Conservation (phyloP, 78 protist species). For the Speleostelium caveatum region DNA sequence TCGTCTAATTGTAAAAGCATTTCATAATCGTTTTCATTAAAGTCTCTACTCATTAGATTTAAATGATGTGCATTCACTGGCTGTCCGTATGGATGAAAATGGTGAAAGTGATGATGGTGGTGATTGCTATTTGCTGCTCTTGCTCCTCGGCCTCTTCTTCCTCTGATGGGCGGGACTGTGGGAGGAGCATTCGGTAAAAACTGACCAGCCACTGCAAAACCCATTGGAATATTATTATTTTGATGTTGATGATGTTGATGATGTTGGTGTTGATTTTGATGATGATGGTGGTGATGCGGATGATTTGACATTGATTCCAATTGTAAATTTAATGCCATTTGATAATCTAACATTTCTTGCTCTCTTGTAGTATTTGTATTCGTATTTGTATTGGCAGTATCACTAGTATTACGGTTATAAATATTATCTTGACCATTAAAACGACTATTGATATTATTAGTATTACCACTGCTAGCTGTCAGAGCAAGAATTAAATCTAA, state of each 20-base stretch:
- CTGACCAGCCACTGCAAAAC: background rate
- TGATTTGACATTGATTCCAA: background rate
- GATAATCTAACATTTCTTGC: background rate
- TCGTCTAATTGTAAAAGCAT: slow-evolving; percentile 42
- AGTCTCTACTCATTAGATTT: slow-evolving; percentile 50
- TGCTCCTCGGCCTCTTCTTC: slow-evolving; percentile 4
- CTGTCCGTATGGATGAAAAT: background rate
- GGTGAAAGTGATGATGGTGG: background rate
- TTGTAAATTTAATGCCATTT: slow-evolving; percentile 12
- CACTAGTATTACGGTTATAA: background rate
- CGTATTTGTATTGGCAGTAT: background rate
- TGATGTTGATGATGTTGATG: background rate
- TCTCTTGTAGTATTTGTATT: background rate
- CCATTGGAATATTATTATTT: background rate
- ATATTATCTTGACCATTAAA: background rate
- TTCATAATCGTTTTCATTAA: slow-evolving; percentile 53
- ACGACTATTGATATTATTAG: background rate
- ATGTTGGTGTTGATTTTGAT: background rate
- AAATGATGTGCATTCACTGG: slow-evolving; percentile 1
- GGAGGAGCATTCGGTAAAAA: background rate
- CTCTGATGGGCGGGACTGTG: no score
- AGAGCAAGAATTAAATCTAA: no score
- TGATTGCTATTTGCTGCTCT: no score
- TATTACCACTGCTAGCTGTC: background rate
- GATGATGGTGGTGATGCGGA: background rate